phyloP scores from a whole-genome alignment of 2,329 filamentous ascomycete genomes.

The Fusarium sp. region DNA sequence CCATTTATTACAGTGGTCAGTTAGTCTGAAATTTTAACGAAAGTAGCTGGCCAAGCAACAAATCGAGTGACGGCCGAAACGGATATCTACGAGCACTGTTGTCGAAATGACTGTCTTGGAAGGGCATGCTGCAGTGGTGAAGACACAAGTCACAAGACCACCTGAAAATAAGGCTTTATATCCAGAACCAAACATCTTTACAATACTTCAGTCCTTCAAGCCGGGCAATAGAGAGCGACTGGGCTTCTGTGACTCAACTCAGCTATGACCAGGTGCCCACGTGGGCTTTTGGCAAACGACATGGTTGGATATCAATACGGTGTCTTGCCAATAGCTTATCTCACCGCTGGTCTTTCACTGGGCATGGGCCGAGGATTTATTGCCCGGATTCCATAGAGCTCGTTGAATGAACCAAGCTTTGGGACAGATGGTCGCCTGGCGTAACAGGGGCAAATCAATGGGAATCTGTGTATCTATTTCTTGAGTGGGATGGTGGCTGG shows the following conservation, averaged over 20 bases:
- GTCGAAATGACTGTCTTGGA: not conserved
- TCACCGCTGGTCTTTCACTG: not conserved
- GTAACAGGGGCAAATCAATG: too few species aligned
- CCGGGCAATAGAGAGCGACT: constrained; percentile 4
- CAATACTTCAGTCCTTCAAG: not conserved
- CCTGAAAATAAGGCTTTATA: not conserved
- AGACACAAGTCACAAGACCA: not conserved
- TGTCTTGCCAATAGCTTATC: not conserved
- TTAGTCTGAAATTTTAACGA: not conserved
- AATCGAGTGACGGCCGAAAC: not conserved
- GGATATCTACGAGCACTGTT: not conserved
- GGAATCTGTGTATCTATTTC: too few species aligned
- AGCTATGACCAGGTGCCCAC: not conserved
- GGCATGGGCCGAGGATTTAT: too few species aligned
- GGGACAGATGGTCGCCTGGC: too few species aligned
- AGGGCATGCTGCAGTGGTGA: not conserved
- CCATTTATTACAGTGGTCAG: not conserved
- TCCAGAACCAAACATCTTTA: not conserved
- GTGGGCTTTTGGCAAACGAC: not conserved
- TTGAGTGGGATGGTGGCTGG: too few species aligned
- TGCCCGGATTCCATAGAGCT: too few species aligned
- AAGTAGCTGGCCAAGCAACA: not conserved
- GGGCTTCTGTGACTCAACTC: constrained; percentile 20
- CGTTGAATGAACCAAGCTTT: too few species aligned
- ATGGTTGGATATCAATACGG: not conserved